Conservation (phyloP, 495 filamentous ascomycete species). For the Penicillium pulvis region DNA sequence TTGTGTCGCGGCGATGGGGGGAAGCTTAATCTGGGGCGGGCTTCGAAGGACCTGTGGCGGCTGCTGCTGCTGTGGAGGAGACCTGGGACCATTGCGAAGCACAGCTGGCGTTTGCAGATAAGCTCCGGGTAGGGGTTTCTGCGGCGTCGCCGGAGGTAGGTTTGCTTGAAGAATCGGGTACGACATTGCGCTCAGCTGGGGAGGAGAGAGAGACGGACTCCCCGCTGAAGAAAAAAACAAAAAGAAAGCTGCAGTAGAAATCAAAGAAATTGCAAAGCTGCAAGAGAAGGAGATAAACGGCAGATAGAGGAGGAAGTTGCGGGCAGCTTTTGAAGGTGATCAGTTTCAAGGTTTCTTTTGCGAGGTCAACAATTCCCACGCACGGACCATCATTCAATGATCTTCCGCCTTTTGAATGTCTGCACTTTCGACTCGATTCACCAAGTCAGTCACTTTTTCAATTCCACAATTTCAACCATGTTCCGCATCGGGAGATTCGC, state of each 20-base stretch:
- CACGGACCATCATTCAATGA: slow-evolving; percentile 28
- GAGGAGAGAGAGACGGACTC: slow-evolving; percentile 23
- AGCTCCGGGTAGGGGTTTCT: slow-evolving; percentile 69
- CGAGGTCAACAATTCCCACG: slow-evolving; percentile 34
- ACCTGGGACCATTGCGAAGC: slow-evolving; percentile 7
- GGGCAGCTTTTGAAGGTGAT: slow-evolving; percentile 17
- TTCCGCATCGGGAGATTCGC: slow-evolving; percentile 9
- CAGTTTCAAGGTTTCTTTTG: slow-evolving; percentile 28
- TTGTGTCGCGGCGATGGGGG: slow-evolving; percentile 38
- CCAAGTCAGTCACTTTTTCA: background rate
- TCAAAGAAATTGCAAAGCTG: slow-evolving; percentile 3
- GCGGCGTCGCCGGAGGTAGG: slow-evolving; percentile 53
- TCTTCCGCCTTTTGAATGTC: slow-evolving; percentile 26
- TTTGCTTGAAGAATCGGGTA: slow-evolving; percentile 55
- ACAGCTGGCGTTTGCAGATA: slow-evolving; percentile 71
- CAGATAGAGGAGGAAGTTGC: slow-evolving; percentile 10
- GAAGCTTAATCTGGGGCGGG: slow-evolving; percentile 33
- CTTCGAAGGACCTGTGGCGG: slow-evolving; percentile 27
- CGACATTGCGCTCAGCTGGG: slow-evolving; percentile 50
- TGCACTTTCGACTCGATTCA: background rate
- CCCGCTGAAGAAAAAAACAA: slow-evolving; percentile 34
- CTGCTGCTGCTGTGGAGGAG: slow-evolving; percentile 16
- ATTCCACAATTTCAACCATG: background rate
- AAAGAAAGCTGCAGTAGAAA: background rate
- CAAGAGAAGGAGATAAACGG: slow-evolving; percentile 12